These are phyloP conservation scores for Linanthus parryae DNA, from an alignment of 148 eudicot genomes.

Conservation along the genomic window DNA sequence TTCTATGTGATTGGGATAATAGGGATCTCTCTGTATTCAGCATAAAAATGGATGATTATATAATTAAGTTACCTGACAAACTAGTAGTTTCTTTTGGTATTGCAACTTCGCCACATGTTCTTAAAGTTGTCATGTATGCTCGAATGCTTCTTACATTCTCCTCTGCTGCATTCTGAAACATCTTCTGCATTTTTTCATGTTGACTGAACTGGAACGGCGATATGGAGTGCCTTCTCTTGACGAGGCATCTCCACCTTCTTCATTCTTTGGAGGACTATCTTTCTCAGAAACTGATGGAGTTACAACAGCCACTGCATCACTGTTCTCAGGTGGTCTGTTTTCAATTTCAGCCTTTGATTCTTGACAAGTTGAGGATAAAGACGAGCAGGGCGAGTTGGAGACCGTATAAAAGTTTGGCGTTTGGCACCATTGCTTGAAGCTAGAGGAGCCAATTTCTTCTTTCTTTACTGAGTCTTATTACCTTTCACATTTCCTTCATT, in stretches of 20 bases:
- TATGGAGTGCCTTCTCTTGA: constrained; percentile 82
- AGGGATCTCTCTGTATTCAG: too few relatives aligned
- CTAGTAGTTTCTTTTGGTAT: constrained; percentile 87
- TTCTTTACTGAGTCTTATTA: constrained; percentile 55
- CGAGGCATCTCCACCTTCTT: constrained; percentile 62
- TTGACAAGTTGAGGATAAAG: constrained; percentile 49
- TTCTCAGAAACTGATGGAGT: constrained; percentile 39
- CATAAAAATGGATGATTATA: too few relatives aligned
- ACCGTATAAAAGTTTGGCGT: constrained; percentile 46
- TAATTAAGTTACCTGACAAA: constrained; percentile 61
- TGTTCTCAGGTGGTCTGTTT: constrained; percentile 52
- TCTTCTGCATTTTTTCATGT: constrained; percentile 94
- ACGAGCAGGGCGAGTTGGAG: constrained; percentile 94
- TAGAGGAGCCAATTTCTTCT: constrained; percentile 71
- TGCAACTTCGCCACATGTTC: constrained; percentile 91
- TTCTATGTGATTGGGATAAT: too few relatives aligned
- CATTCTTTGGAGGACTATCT: constrained; percentile 60
- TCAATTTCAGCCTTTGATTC: constrained; percentile 61
- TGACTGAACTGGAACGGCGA: constrained; percentile 74
- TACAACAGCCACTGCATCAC: constrained; percentile 28
- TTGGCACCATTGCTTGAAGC: constrained; percentile 57
- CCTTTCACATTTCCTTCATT: constrained; percentile 27
- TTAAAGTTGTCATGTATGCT: constrained; percentile 73
- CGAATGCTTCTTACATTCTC: constrained; percentile 86
- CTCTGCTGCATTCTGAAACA: constrained; percentile 95